Evolutionary conservation across 2,329 filamentous ascomycete species (phyloP).

Genomic region (Talaromyces pinophilus): DNA sequence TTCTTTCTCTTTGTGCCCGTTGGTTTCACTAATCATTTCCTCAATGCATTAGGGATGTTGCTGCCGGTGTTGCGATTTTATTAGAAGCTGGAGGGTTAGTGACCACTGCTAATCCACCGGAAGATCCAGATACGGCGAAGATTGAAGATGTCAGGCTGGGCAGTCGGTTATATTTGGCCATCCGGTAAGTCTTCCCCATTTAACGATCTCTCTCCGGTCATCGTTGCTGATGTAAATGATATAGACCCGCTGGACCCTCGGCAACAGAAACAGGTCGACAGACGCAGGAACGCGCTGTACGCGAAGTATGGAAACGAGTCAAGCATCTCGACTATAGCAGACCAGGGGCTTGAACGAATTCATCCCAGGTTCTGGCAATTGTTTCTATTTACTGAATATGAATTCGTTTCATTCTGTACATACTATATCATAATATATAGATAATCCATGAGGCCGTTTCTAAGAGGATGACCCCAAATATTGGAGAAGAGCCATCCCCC

Average conservation of each 20-base stretch:
- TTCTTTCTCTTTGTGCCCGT: not conserved
- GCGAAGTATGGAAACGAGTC: constrained; percentile 73
- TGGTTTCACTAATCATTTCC: not conserved
- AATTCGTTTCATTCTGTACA: not conserved
- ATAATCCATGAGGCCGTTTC: not conserved
- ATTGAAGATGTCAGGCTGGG: constrained; percentile 65
- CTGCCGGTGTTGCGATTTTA: constrained; percentile 71
- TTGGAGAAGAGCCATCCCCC: not conserved
- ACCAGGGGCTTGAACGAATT: constrained; percentile 54
- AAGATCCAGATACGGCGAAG: constrained; percentile 55
- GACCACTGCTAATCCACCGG: constrained; percentile 71
- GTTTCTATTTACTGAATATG: not conserved
- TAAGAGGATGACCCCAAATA: not conserved
- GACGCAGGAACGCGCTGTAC: constrained; percentile 68
- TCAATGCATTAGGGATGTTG: constrained; percentile 59
- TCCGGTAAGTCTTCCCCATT: constrained; percentile 49
- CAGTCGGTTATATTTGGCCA: constrained; percentile 69
- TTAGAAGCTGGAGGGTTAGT: constrained; percentile 73
- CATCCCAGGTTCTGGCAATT: not conserved
- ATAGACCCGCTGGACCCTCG: constrained; percentile 64
- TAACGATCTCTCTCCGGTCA: no score
- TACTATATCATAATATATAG: not conserved
- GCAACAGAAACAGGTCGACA: constrained; percentile 64
- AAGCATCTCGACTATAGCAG: constrained; percentile 65
- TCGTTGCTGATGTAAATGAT: not conserved